These are phyloP conservation scores for Elaeis oleifera DNA, from an alignment of 202 grass and related monocot species.

Conservation along the genomic window DNA sequence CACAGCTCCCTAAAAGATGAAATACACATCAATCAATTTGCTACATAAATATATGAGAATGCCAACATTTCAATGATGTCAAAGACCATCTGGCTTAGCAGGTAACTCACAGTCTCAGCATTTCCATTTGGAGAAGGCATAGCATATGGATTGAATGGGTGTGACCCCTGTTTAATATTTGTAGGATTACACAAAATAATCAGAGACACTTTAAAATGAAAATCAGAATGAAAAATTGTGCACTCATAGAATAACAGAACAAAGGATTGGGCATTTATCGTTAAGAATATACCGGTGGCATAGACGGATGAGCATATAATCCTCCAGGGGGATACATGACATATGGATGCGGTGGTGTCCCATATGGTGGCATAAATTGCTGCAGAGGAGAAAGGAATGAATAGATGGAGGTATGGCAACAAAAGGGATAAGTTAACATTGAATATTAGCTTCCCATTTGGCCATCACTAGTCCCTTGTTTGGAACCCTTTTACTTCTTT, in stretches of 20 bases:
- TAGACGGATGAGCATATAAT: constrained; percentile 90
- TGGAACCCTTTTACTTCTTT: too few relatives aligned
- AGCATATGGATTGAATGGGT: constrained; percentile 75
- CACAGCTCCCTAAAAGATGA: constrained; percentile 39
- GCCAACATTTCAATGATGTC: constrained; percentile 7
- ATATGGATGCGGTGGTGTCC: constrained; percentile 61
- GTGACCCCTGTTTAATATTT: constrained; percentile 48
- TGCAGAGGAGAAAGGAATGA: constrained; percentile 30
- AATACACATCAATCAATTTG: not conserved
- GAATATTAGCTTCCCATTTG: too few relatives aligned
- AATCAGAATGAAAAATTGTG: not conserved
- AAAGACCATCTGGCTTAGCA: not conserved
- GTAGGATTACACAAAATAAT: constrained; percentile 21
- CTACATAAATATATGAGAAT: constrained; percentile 25
- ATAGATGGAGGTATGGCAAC: too few relatives aligned
- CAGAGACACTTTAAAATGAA: not conserved
- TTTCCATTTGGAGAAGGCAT: constrained; percentile 61
- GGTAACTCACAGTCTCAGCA: constrained; percentile 66
- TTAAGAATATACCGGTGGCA: constrained; percentile 55
- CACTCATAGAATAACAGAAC: not conserved
- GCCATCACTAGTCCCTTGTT: too few relatives aligned
- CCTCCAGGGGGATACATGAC: constrained; percentile 92
- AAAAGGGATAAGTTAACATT: too few relatives aligned
- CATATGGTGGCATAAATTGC: constrained; percentile 86
- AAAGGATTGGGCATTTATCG: constrained; percentile 5